These are phyloP conservation scores for Ceratobasidium sp. DNA, from an alignment of 1,284 basidiomycete species.

Conservation along the genomic window DNA sequence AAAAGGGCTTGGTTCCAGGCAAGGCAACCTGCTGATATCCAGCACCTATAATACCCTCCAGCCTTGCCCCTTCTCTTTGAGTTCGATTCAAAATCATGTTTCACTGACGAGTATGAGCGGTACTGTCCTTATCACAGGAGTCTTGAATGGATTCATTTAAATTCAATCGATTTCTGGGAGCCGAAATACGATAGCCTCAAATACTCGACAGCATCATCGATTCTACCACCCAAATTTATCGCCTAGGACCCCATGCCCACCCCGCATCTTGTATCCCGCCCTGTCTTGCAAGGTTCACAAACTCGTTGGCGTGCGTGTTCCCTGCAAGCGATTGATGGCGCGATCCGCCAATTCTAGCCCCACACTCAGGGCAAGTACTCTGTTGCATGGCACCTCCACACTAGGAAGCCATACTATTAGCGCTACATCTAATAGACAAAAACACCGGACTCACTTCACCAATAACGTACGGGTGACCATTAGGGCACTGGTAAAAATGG, in stretches of 20 bases:
- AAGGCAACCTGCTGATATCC: not conserved
- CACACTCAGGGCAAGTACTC: slow-evolving; percentile 64
- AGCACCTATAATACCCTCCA: too few species aligned
- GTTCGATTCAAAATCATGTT: too few species aligned
- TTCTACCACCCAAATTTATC: not conserved
- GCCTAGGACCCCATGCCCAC: slow-evolving; percentile 8
- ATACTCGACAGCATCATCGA: too few species aligned
- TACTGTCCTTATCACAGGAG: too few species aligned
- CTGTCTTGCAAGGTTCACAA: slow-evolving; percentile 11
- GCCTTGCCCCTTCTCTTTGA: too few species aligned
- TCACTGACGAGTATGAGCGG: too few species aligned
- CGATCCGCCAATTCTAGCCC: slow-evolving; percentile 60
- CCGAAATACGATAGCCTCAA: too few species aligned
- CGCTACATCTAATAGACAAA: not conserved
- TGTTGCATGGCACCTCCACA: slow-evolving; percentile 64
- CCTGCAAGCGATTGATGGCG: slow-evolving; percentile 55
- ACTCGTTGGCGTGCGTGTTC: slow-evolving; percentile 54
- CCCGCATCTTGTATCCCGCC: not conserved
- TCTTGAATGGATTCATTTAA: too few species aligned
- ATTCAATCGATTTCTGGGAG: too few species aligned
- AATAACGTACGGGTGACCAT: slow-evolving; percentile 64
- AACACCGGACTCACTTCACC: slow-evolving; percentile 55
- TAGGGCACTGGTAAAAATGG: slow-evolving; percentile 63
- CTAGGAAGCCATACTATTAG: slow-evolving; percentile 51
- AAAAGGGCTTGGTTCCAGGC: too few species aligned